Evolutionary conservation across 148 eudicot species (phyloP).

Genomic region (Agrostemma githago): DNA sequence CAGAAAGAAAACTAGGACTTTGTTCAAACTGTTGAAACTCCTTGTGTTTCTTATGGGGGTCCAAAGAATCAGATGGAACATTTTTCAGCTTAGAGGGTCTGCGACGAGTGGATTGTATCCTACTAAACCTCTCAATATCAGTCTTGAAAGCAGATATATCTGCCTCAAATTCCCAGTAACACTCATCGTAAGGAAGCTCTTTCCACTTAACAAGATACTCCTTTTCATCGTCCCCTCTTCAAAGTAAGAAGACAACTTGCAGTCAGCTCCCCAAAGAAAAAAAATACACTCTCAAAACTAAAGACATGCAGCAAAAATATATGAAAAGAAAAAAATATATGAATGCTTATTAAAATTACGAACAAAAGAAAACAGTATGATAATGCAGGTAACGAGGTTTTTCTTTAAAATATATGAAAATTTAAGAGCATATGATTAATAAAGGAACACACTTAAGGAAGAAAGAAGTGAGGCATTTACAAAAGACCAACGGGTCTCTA

Average conservation of each 20-base stretch:
- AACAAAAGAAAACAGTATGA: slow-evolving; percentile 1
- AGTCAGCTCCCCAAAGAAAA: slow-evolving; percentile 13
- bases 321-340: not conserved
- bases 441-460: not conserved
- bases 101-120: slow-evolving; percentile 52
- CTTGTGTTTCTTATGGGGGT: slow-evolving; percentile 55
- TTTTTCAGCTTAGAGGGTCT: slow-evolving; percentile 53
- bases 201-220: slow-evolving; percentile 92
- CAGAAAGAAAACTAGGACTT: slow-evolving; percentile 77
- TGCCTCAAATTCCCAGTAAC: slow-evolving; percentile 84
- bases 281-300: not conserved
- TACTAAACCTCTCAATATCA: slow-evolving; percentile 66
- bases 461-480: not conserved
- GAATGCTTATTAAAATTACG: not conserved
- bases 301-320: not conserved
- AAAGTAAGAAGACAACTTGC: slow-evolving; percentile 14
- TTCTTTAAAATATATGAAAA: not conserved
- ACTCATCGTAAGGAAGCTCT: slow-evolving; percentile 87
- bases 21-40: slow-evolving; percentile 87
- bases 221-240: slow-evolving; percentile 79
- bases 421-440: not conserved
- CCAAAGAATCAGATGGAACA: slow-evolving; percentile 42
- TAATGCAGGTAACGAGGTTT: not conserved
- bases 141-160: slow-evolving; percentile 75
- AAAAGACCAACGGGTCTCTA: not conserved